A percentile compares a stretch with the other conserved stretches of the same genome.
phyloP scores from a whole-genome alignment of 129 eudicot species.

The Gnaphalium uliginosum region DNA sequence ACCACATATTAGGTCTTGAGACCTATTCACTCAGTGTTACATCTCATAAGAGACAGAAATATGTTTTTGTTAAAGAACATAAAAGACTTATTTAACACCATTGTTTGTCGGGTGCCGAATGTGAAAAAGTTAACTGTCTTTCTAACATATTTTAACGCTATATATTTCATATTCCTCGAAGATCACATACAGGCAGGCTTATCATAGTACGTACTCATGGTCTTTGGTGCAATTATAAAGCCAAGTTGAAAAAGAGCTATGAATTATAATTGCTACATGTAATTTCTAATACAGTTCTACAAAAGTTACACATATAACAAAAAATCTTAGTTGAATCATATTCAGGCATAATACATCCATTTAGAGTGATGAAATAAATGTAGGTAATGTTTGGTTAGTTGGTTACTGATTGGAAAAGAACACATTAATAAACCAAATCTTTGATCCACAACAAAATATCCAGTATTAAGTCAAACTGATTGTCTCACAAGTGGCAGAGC shows the following conservation, averaged over 20 bases:
- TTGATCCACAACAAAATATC: constrained; percentile 9
- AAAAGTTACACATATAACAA: constrained; percentile 1
- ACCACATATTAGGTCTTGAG: neutral
- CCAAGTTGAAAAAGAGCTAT: too few relatives aligned
- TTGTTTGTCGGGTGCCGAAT: neutral
- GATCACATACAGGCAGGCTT: too few relatives aligned
- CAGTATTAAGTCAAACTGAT: neutral
- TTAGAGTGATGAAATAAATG: constrained; percentile 7
- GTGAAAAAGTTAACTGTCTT: neutral
- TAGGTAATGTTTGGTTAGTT: constrained; percentile 7
- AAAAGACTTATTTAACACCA: neutral
- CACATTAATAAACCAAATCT: constrained; percentile 2
- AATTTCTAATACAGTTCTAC: too few relatives aligned
- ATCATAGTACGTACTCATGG: too few relatives aligned
- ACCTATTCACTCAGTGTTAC: neutral
- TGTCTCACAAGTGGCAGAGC: neutral
- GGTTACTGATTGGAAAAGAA: neutral
- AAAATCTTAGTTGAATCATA: neutral
- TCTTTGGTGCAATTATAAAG: too few relatives aligned
- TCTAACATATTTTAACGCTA: neutral
- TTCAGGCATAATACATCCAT: constrained; percentile 9
- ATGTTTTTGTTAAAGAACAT: neutral
- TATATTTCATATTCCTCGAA: too few relatives aligned
- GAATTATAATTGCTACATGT: too few relatives aligned
- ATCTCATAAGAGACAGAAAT: neutral